Evolutionary conservation across 2,329 filamentous ascomycete species (phyloP), one percentile per base, ranked within the genome.

Genomic region (Rhexocercosporidium sp.): DNA sequence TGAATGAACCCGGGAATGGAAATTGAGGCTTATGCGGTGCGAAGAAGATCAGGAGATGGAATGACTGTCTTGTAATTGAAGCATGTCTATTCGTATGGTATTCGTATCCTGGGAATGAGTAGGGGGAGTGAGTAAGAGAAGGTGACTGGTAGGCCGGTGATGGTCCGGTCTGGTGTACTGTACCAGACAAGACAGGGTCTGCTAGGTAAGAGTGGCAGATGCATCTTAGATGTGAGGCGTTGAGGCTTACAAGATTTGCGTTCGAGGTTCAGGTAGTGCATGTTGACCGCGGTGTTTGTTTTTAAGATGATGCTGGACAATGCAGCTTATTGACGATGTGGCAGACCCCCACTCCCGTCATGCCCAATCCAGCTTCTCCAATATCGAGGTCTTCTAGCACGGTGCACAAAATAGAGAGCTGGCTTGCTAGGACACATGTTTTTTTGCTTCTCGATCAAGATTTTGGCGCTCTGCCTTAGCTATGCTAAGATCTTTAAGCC

Each of bases 211-310:
- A 11, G 27, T 56, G 53, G 34, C 18, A 57, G 53, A 57, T 25
- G 31, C 51, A 37, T 56, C 16, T 51, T 20, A 56, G 51, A 56
- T 56, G 53, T 31, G 51, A 44, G 39, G 47, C 34, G 11, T 61
- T 41, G 64, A 62, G 47, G 64, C 41, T 62, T 51, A 44, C 51
- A 51, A 44, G 59, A 59, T 57, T 34, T 44, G 53, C 18, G 20
- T 14, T 54, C 29, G 29, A 27, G 47, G 34, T 41, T 47, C 39
- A 56, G 31, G 29, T 22, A 20, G 7, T 47, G 20, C 41, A 18
- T 56, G 7, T 22, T 34, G 22, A 53, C 22, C 22, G 49, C 49
- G 18, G 49, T 29, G 49, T 31, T 29, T 22, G 9, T 22, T 27
- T 25, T 51, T 3, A 11, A 51, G n/a, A 9, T 51, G n/a, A 20